These are phyloP conservation scores for Phytophthora pistaciae DNA, from an alignment of 352 stramenopile genomes.

Conservation along the genomic window DNA sequence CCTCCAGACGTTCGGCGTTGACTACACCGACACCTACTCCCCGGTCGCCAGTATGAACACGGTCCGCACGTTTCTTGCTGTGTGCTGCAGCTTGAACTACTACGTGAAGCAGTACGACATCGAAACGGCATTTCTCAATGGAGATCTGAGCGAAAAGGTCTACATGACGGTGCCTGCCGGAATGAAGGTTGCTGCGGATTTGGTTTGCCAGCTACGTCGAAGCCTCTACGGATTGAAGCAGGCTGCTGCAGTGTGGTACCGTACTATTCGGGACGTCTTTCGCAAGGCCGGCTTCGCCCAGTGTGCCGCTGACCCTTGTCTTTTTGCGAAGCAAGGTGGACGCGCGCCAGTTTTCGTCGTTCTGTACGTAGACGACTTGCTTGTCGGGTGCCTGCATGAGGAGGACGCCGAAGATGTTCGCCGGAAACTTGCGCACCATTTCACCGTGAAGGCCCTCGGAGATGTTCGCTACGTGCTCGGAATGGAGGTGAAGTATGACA, in stretches of 20 bases:
- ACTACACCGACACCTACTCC: conserved; percentile 38
- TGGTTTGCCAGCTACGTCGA: conserved; percentile 33
- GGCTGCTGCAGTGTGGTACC: conserved; percentile 36
- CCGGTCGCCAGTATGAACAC: conserved; percentile 35
- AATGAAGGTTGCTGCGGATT: conserved; percentile 11
- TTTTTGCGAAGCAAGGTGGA: neutral
- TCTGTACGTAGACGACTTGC: conserved; percentile 16
- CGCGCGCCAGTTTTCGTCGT: conserved; percentile 9
- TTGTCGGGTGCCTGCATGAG: neutral
- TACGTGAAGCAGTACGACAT: neutral
- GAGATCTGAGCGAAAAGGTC: conserved; percentile 31
- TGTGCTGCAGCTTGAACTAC: neutral
- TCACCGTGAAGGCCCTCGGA: conserved; percentile 26
- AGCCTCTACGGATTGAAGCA: conserved; percentile 53
- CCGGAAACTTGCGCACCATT: neutral
- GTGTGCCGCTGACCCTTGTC: conserved; percentile 2
- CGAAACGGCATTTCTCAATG: conserved; percentile 33
- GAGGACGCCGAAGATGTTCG: neutral
- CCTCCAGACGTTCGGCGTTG: conserved; percentile 26
- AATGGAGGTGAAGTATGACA: neutral
- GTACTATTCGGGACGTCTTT: conserved; percentile 25
- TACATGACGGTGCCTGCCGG: conserved; percentile 30
- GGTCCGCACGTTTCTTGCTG: conserved; percentile 31
- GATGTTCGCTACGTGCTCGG: conserved; percentile 7
- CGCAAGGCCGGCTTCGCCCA: neutral